Evolutionary conservation across 2,329 filamentous ascomycete species (phyloP).

Genomic region (Sporothrix dimorphospora): DNA sequence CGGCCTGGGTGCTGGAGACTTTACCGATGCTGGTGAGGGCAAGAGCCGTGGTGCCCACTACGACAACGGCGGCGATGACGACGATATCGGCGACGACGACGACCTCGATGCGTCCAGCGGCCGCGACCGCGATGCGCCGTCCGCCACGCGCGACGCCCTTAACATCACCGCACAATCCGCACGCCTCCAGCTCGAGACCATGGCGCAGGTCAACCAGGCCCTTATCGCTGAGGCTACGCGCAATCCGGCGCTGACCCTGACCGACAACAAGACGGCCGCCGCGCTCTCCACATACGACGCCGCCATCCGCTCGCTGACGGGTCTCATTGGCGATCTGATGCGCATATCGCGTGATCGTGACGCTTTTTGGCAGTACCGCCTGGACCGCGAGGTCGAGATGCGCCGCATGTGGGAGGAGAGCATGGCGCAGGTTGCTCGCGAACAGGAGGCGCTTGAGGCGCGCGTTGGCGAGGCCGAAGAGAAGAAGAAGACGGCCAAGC

Average conservation of each 20-base stretch:
- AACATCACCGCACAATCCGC: conserved; percentile 97
- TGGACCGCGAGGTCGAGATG: conserved; percentile 89
- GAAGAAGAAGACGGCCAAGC: conserved; percentile 87
- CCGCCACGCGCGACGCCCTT: conserved; percentile 87
- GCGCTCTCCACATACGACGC: conserved; percentile 85
- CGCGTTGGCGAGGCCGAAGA: conserved; percentile 86
- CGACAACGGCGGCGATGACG: conserved; percentile 43
- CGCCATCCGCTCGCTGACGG: conserved; percentile 84
- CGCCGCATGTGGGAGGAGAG: conserved; percentile 98
- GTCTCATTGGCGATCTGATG: conserved; percentile 80
- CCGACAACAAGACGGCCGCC: conserved; percentile 74
- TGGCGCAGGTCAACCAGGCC: conserved; percentile 83
- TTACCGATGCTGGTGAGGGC: conserved; percentile 29
- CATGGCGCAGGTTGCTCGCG: conserved; percentile 93
- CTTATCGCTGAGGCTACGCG: conserved; percentile 71
- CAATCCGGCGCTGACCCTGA: conserved; percentile 72
- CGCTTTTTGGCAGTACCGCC: conserved; percentile 92
- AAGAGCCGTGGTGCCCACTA: background rate
- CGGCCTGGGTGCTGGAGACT: conserved; percentile 34
- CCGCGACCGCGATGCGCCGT: conserved; percentile 62
- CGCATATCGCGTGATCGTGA: conserved; percentile 94
- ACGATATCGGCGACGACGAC: conserved; percentile 70
- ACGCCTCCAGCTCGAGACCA: conserved; percentile 86
- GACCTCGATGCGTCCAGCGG: conserved; percentile 80
- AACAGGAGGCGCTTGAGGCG: conserved; percentile 89